These are phyloP conservation scores for Blastobotrys ciferrii DNA, from an alignment of 1,139 yeast genomes.

Conservation along the genomic window DNA sequence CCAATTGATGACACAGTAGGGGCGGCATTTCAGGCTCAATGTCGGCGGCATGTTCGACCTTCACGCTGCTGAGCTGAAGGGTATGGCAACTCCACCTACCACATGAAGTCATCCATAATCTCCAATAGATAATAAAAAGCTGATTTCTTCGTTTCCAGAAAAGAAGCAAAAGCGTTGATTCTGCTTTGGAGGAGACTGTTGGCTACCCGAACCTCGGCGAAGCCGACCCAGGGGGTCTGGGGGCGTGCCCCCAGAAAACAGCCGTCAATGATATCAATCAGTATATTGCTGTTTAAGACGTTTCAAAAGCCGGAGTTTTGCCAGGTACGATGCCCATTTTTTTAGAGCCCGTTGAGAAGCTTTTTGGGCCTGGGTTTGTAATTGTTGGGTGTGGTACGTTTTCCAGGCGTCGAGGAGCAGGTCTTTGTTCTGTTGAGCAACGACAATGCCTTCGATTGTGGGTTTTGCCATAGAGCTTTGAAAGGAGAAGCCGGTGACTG, in stretches of 20 bases:
- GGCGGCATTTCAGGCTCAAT: no score
- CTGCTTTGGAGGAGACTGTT: no score
- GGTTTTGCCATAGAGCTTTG: constrained; percentile 52
- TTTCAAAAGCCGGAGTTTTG: constrained; percentile 58
- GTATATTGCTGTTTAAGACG: constrained; percentile 45
- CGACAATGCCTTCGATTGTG: constrained; percentile 64
- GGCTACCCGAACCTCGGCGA: no score
- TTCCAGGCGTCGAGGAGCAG: constrained; percentile 54
- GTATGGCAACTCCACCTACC: no score
- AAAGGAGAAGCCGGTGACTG: constrained; percentile 71
- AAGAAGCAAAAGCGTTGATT: no score
- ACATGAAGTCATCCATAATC: no score
- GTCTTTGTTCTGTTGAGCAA: constrained; percentile 53
- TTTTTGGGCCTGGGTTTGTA: constrained; percentile 42
- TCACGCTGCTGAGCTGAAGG: no score
- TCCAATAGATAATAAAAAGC: no score
- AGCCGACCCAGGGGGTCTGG: no score
- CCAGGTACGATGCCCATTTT: constrained; percentile 62
- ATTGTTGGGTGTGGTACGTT: constrained; percentile 48
- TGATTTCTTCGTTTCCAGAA: no score
- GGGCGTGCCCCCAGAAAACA: background rate
- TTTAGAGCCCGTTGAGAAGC: constrained; percentile 51
- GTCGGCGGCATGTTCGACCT: no score
- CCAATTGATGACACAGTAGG: no score
- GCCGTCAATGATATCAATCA: background rate